Conservation (phyloP, 2,329 filamentous ascomycete species). For the Phoma sp. region DNA sequence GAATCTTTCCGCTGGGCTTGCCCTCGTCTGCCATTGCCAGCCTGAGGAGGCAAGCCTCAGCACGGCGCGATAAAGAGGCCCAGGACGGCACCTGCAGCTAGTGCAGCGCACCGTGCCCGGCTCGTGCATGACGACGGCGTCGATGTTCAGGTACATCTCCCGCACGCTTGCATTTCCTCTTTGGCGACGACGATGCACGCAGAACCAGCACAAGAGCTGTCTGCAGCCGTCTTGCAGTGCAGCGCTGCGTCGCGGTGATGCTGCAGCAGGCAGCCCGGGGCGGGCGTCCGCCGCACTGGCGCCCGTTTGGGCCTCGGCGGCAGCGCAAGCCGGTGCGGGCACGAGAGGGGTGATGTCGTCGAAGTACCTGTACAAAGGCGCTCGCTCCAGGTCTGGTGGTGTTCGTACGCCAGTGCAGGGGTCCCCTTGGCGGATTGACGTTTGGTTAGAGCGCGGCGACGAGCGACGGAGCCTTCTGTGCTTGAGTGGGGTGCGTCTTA, state of each 20-base stretch:
- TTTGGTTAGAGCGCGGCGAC: slow-evolving; percentile 26
- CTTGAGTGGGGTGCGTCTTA: slow-evolving; percentile 31
- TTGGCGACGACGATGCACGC: slow-evolving; percentile 7
- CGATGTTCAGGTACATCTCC: slow-evolving; percentile 41
- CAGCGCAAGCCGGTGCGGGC: slow-evolving; percentile 15
- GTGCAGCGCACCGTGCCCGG: slow-evolving; percentile 31
- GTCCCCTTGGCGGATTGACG: slow-evolving; percentile 32
- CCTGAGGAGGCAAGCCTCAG: slow-evolving; percentile 10
- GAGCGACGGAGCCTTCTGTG: slow-evolving; percentile 20
- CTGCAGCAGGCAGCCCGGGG: neutral
- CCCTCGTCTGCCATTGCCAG: slow-evolving; percentile 18
- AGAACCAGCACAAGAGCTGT: neutral
- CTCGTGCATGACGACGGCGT: slow-evolving; percentile 28
- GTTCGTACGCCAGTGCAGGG: slow-evolving; percentile 32
- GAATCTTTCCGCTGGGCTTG: slow-evolving; percentile 32
- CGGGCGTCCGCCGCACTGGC: slow-evolving; percentile 1
- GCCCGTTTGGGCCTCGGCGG: slow-evolving; percentile 6
- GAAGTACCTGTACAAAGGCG: slow-evolving; percentile 28
- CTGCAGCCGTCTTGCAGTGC: neutral
- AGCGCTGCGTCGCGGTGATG: neutral
- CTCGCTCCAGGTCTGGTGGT: slow-evolving; percentile 26
- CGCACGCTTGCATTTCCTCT: slow-evolving; percentile 20
- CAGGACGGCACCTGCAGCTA: slow-evolving; percentile 31
- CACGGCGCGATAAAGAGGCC: slow-evolving; percentile 21
- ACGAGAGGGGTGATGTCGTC: slow-evolving; percentile 14